Base-by-base conservation (phyloP, 108 stramenopile species). In the Pseudonitzschia multistriata region DNA sequence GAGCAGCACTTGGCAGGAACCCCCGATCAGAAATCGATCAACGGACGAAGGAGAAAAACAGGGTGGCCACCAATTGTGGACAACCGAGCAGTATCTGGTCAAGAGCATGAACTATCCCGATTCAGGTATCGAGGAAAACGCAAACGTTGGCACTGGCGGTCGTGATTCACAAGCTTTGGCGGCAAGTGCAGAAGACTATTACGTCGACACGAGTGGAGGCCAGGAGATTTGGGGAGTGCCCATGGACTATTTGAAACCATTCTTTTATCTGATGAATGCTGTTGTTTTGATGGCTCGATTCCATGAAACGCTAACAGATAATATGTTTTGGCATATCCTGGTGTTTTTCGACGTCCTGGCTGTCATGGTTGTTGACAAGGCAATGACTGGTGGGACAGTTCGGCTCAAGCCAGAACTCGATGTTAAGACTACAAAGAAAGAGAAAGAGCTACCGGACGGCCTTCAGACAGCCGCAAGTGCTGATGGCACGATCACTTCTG, bases 241-340 rank as follows among this genome's bases (percentile, higher is more conserved):
- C 1, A 34, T 54, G 0, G 35, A 60, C 1, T 50, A 74, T 27
- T 29, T 74, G 53, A n/a, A 52, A 22, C 53, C 53, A 34, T 61
- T 67, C 28, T 68, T 62, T 39, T 79, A 54, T 2, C 25, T 77
- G 2, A 30, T 79, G 13, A 92, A 92, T 62, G 55, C 60, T 30
- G 81, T 81, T 28, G 34, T 92, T 8, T 48, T 84, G 21, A 54
- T 75, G 27, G 67, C 86, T 17, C 70, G 84, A 14, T 62, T 79
- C 3, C 24, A 52, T 24, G 78, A 80, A 3, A 70, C 81, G 1
- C 73, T 73, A 39, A 71, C 85, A 15, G 52, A 71, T 19, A 76
- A 82, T 39, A 36, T 40, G 27, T 92, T 82, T 73, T 92, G 86
- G 91, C 80, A 78, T 59, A 22, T 89, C 19, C 47, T 87, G 5